Evolutionary conservation across 1,284 basidiomycete genomes (phyloP).

Genomic region (Sporisorium exsertum): DNA sequence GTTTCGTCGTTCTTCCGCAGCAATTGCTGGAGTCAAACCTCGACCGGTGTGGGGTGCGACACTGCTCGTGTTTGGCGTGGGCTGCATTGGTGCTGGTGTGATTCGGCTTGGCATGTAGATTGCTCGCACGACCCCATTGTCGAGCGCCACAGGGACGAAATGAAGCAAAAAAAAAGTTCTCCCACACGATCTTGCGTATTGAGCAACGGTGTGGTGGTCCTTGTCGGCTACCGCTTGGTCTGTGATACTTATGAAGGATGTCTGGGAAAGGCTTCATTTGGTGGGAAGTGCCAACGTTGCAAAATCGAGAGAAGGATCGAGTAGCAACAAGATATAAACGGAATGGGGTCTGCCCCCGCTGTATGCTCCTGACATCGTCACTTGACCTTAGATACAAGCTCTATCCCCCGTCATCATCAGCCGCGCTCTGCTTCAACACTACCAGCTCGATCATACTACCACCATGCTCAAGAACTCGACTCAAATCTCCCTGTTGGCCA

Average conservation of each 20-base stretch:
- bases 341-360: not conserved
- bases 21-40: conserved; percentile 28
- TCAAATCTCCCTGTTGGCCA: not conserved
- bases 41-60: conserved; percentile 51
- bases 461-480: not conserved
- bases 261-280: not conserved
- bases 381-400: not conserved
- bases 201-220: not conserved
- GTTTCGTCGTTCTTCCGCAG: conserved; percentile 40
- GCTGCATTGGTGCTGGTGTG: conserved; percentile 43
- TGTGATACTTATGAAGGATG: conserved; percentile 2
- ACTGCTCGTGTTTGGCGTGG: conserved; percentile 46
- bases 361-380: not conserved
- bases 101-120: conserved; percentile 42
- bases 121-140: not conserved
- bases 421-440: not conserved
- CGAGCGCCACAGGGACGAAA: conserved; percentile 4
- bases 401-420: not conserved
- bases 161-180: conserved; percentile 11
- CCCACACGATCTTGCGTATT: not conserved
- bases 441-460: not conserved
- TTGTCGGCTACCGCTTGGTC: not conserved
- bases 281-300: not conserved
- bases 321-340: not conserved
- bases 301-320: not conserved